Conservation (phyloP, 2,329 filamentous ascomycete genomes). For the Graphilbum ipis-grandicollis region DNA sequence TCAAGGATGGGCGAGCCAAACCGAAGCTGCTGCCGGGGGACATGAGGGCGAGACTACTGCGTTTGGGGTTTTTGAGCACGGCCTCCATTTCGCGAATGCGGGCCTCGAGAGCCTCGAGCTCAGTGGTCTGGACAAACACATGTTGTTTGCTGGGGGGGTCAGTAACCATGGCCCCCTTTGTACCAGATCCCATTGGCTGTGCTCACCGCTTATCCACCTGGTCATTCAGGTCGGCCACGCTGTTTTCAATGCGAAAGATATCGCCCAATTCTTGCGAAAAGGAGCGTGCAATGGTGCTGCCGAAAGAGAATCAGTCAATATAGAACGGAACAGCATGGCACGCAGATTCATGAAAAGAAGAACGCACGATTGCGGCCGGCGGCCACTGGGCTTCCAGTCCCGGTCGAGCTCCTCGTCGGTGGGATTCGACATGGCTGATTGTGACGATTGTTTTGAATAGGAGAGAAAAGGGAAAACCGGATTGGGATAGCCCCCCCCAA, state of each 20-base stretch:
- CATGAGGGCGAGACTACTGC: background rate
- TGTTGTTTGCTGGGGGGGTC: conserved; percentile 58
- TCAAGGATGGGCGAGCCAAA: conserved; percentile 14
- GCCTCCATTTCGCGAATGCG: conserved; percentile 74
- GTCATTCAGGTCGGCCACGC: conserved; percentile 54
- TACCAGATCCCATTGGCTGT: background rate
- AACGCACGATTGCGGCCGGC: conserved; percentile 70
- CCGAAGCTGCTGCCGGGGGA: conserved; percentile 5
- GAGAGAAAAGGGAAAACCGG: background rate
- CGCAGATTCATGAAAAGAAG: no score
- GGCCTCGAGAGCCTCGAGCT: conserved; percentile 74
- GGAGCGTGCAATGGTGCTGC: conserved; percentile 69
- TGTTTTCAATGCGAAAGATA: conserved; percentile 75
- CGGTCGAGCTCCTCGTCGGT: conserved; percentile 56
- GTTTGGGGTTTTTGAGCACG: conserved; percentile 34
- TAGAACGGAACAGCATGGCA: no score
- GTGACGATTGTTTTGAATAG: no score
- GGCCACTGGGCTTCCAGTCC: conserved; percentile 64
- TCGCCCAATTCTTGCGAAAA: conserved; percentile 78
- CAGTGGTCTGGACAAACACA: conserved; percentile 54
- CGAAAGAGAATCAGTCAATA: background rate
- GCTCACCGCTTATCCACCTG: conserved; percentile 64
- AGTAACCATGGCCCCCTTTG: no score
- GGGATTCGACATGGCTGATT: conserved; percentile 6
- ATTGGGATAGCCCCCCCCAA: background rate